These are phyloP conservation scores for Acacia melanoxylon DNA, from an alignment of 306 rosid species.

Conservation along the genomic window DNA sequence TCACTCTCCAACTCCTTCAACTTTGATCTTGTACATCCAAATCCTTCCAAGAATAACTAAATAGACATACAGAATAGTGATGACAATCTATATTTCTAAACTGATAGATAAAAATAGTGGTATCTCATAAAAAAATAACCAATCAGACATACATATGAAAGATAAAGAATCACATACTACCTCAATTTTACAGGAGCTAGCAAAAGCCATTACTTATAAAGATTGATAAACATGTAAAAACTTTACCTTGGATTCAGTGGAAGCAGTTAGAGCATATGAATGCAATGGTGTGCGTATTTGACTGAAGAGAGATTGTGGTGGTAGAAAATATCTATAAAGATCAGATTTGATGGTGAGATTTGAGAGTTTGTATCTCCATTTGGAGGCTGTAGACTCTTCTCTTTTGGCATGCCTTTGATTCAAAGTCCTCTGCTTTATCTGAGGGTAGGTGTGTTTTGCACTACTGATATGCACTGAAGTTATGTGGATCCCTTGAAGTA, in stretches of 20 bases:
- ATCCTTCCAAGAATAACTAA: not conserved
- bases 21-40: not conserved
- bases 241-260: not conserved
- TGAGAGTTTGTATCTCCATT: not conserved
- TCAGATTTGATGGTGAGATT: not conserved
- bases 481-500: not conserved
- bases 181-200: not conserved
- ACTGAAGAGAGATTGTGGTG: too few species aligned
- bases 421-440: not conserved
- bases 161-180: not conserved
- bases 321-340: not conserved
- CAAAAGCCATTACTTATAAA: not conserved
- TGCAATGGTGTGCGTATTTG: not conserved
- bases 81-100: not conserved
- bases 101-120: too few species aligned
- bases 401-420: not conserved
- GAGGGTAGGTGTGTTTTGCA: not conserved
- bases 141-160: not conserved
- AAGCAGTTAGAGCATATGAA: not conserved
- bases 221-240: not conserved
- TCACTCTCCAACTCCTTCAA: not conserved
- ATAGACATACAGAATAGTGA: not conserved
- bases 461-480: too few species aligned
- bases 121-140: not conserved
- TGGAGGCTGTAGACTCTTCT: not conserved